Evolutionary conservation across 2,329 filamentous ascomycete species (phyloP), one percentile per base, ranked within the genome.

Genomic region (Epicoccum sorghinum): DNA sequence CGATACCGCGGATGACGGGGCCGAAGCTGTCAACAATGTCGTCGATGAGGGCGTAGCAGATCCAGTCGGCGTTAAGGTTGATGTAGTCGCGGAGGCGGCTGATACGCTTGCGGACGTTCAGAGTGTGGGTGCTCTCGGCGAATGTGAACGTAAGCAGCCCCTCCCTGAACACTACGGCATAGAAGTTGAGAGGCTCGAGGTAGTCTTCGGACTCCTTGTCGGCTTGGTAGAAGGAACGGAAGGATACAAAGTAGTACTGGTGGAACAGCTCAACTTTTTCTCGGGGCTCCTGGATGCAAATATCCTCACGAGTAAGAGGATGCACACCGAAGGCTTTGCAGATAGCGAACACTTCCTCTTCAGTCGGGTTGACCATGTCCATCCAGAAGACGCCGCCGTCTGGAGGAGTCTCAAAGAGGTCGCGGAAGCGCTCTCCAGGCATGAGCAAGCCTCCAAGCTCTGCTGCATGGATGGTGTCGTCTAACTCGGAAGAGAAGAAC

Each of bases 211-310:
- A 88, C 30, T 87, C 84, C 64, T 90, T 88, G 64, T 96, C 89
- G 61, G 91, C 81, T 49, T 93, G 89, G 64, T 86, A 89, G 80
- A 98, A 99, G 2, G 93, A 96, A 47, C 93, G 87, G 83, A 98
- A 99, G 74, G 91, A 96, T 45, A 96, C 91, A 74, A 99, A 98
- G 78, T 99, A 99, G 79, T 99, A 99, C 37, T 92, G 91, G 23
- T 91, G 90, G 78, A 99, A 99, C 23, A 99, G 83, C 76, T 99
- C 95, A 51, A 99, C 96, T 80, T 99, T 99, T 78, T 99, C 95
- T 38, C 95, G 92, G 9, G 93, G 89, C 77, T 99, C 95, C 72
- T 97, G 92, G 0, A 91, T 96, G 56, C 89, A 88, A 64, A 99
- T 97, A 80, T 99, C 95, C 76, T 99, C 95, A 35, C 93, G 90